Base-by-base conservation (phyloP, 371 early-diverging fungal genomes). In the Syncephalastrum sp. region DNA sequence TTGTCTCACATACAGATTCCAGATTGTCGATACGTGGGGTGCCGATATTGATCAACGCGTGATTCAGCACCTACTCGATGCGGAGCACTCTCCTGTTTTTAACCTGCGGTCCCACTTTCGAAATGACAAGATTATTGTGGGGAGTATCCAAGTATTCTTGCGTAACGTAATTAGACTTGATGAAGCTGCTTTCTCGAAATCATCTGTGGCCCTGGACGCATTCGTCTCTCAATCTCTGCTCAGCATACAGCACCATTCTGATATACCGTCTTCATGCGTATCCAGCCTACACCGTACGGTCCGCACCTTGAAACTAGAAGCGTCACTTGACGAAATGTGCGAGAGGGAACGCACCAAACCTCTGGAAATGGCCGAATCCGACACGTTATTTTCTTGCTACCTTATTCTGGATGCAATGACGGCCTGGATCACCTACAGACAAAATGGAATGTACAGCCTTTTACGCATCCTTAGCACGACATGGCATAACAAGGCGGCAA, bases 11-110 rank as follows among this genome's bases (percentile, higher is more conserved):
- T 12, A 33, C 15, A 46, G 21, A 4, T 53, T 17, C 21, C 42
- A 74, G 69, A 57, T 75, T 52, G 24, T 72, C 10, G 48, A 65
- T 41, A 54, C 59, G 14, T 75, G 70, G 67, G 44, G 44, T 1
- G 14, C 49, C 15, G 52, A 64, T 47, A 52, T 67, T 4, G 70
- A 69, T 17, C 53, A 64, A 50, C 24, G 55, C 10, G 53, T 69
- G 19, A 19, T 72, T 10, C 55, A 51, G 16, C 54, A 57, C 23
- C 25, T 75, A 5, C 49, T 69, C 3, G 53, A 65, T 45, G 19
- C 47, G 5, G 17, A 64, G 3, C 42, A 15, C 3, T 75, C 75
- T 10, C 70, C 68, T 16, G 23, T 75, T 5, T 63, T 54, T 38
- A 21, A 42, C 13, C 41, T 69, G 23, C 55, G 61, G 3, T 38